Evolutionary conservation across 495 filamentous ascomycete species (phyloP).

Genomic region (Tuber microsphaerosporum): DNA sequence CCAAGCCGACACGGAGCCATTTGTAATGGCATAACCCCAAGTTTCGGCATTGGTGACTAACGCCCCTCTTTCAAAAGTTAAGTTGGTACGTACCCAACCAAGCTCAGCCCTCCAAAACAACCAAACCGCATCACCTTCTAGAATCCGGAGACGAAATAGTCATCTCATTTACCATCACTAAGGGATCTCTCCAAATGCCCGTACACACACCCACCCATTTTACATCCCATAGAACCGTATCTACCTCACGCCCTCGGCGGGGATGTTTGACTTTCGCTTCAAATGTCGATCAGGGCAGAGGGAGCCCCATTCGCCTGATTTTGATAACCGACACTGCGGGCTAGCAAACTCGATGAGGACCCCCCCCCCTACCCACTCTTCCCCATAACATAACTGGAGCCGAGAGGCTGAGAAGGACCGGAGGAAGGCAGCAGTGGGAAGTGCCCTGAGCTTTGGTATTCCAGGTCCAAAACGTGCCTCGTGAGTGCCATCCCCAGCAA

Average conservation of each 20-base stretch:
- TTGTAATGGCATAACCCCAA: conserved; percentile 32
- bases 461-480: not conserved
- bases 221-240: not conserved
- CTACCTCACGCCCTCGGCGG: conserved; percentile 1
- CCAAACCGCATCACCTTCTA: conserved; percentile 2
- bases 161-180: not conserved
- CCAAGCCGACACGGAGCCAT: not conserved
- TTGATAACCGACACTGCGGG: not conserved
- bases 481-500: not conserved
- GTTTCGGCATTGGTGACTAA: conserved; percentile 24
- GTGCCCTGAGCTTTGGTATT: conserved; percentile 10
- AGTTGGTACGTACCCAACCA: conserved; percentile 6
- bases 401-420: conserved; percentile 16
- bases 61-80: conserved; percentile 3
- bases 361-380: not conserved
- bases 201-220: not conserved
- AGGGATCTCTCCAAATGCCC: conserved; percentile 10
- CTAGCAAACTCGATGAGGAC: not conserved
- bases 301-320: conserved; percentile 15
- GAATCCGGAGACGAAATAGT: conserved; percentile 18
- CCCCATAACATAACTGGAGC: conserved; percentile 7
- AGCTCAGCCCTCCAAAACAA: conserved; percentile 4
- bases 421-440: conserved; percentile 24
- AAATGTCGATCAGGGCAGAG: conserved; percentile 7
- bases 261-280: conserved; percentile 9